phyloP scores from a whole-genome alignment of 2,329 filamentous ascomycete species.

The Zymoseptoria passerinii region DNA sequence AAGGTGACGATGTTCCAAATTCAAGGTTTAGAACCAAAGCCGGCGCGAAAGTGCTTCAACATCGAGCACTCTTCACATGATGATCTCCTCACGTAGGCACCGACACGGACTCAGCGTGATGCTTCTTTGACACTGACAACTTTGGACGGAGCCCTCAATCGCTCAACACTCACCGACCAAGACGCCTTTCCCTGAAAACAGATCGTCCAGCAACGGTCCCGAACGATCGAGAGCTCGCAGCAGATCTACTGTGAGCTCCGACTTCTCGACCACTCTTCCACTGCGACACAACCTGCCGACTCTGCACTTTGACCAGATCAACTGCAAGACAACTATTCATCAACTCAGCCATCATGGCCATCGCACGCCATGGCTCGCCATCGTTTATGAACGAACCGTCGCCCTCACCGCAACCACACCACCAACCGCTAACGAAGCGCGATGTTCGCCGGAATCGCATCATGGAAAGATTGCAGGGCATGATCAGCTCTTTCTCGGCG shows the following conservation, averaged over 20 bases:
- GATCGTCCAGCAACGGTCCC: neutral
- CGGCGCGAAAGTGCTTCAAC: neutral
- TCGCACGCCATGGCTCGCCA: constrained; percentile 17
- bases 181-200: neutral
- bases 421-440: constrained; percentile 61
- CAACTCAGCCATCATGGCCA: constrained; percentile 10
- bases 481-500: constrained; percentile 68
- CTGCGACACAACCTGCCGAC: neutral
- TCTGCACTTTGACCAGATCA: neutral
- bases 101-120: neutral
- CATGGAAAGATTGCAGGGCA: constrained; percentile 65
- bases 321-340: neutral
- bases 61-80: neutral
- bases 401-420: constrained; percentile 35
- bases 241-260: neutral
- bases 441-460: constrained; percentile 83
- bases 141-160: neutral
- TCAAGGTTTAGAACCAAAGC: too few relatives aligned
- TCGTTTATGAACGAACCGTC: constrained; percentile 14
- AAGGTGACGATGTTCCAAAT: neutral
- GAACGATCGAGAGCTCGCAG: neutral
- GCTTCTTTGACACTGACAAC: neutral
- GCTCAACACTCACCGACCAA: neutral
- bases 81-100: neutral
- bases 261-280: neutral